phyloP scores from a whole-genome alignment of 163 green algal genomes.

The Coccomyxa subellipsoidea region DNA sequence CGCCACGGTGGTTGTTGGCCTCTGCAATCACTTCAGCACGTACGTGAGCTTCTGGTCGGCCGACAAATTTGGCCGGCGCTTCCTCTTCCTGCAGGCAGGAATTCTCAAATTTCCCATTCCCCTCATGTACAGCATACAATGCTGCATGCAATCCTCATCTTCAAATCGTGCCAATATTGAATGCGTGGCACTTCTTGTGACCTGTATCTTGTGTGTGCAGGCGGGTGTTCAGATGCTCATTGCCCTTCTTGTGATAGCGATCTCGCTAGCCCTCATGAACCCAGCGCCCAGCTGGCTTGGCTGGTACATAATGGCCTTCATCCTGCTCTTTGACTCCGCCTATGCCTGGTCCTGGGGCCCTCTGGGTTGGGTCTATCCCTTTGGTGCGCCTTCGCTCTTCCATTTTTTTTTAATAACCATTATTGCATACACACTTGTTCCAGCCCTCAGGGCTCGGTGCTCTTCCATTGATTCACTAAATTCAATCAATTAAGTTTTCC shows the following conservation, averaged over 20 bases:
- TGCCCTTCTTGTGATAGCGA: slow-evolving; percentile 42
- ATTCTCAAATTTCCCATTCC: neutral
- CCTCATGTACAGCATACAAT: neutral
- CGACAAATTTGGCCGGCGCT: slow-evolving; percentile 53
- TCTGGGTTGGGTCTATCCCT: slow-evolving; percentile 23
- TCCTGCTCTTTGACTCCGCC: slow-evolving; percentile 38
- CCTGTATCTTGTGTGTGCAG: slow-evolving; percentile 27
- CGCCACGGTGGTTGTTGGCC: slow-evolving; percentile 28
- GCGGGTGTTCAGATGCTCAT: slow-evolving; percentile 68
- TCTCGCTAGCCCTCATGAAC: slow-evolving; percentile 25
- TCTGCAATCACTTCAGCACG: slow-evolving; percentile 67
- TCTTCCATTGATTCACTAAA: too few species aligned
- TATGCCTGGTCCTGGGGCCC: slow-evolving; percentile 56
- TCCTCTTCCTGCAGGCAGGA: slow-evolving; percentile 62
- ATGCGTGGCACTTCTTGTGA: neutral
- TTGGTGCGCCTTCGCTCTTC: too few species aligned
- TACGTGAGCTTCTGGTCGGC: slow-evolving; percentile 61
- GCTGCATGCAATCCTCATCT: neutral
- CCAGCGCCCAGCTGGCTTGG: slow-evolving; percentile 20
- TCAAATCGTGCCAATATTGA: neutral
- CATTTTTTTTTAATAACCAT: too few species aligned
- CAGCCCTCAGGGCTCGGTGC: too few species aligned
- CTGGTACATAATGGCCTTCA: slow-evolving; percentile 59
- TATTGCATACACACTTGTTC: too few species aligned
- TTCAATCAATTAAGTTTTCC: too few species aligned